phyloP scores from a whole-genome alignment of 2,329 filamentous ascomycete genomes.

The Metarhizium anisopliae region DNA sequence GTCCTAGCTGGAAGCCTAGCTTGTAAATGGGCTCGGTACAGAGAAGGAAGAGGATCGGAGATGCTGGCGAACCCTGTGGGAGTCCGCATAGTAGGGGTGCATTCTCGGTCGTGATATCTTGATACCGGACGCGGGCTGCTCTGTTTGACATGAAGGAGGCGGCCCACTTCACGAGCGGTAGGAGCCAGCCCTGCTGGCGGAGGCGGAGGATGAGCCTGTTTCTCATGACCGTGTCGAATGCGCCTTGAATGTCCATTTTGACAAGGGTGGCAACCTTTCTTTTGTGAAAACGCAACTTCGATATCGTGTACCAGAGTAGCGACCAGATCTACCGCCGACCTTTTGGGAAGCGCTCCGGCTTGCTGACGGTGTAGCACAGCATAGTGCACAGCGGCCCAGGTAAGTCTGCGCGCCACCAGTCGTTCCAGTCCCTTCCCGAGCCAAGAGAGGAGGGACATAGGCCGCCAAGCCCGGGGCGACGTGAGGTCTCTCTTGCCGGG shows the following conservation, averaged over 20 bases:
- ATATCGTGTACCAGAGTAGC: slow-evolving; percentile 12
- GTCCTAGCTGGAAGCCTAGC: background rate
- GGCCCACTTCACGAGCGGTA: too few species aligned
- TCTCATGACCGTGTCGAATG: slow-evolving; percentile 7
- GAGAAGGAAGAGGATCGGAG: slow-evolving; percentile 11
- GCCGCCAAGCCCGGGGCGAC: slow-evolving; percentile 11
- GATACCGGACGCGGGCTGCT: background rate
- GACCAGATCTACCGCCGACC: slow-evolving; percentile 11
- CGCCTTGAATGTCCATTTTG: too few species aligned
- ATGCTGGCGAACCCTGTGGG: slow-evolving; percentile 10
- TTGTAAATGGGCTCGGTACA: slow-evolving; percentile 10
- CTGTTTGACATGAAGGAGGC: slow-evolving; percentile 8
- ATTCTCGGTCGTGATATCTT: slow-evolving; percentile 5
- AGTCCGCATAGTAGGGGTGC: slow-evolving; percentile 5
- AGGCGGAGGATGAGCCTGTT: slow-evolving; percentile 9
- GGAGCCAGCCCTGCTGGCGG: too few species aligned
- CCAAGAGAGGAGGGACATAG: slow-evolving; percentile 16
- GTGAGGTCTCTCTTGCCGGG: slow-evolving; percentile 12
- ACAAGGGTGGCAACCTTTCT: slow-evolving; percentile 4
- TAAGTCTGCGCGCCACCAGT: slow-evolving; percentile 13
- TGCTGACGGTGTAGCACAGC: slow-evolving; percentile 12
- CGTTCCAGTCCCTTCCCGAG: slow-evolving; percentile 18
- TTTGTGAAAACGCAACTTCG: slow-evolving; percentile 8
- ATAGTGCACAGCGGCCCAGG: slow-evolving; percentile 10
- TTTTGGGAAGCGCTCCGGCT: slow-evolving; percentile 14